These are phyloP conservation scores for Podospora pseudocomata DNA, from an alignment of 495 filamentous ascomycete genomes.

Conservation along the genomic window DNA sequence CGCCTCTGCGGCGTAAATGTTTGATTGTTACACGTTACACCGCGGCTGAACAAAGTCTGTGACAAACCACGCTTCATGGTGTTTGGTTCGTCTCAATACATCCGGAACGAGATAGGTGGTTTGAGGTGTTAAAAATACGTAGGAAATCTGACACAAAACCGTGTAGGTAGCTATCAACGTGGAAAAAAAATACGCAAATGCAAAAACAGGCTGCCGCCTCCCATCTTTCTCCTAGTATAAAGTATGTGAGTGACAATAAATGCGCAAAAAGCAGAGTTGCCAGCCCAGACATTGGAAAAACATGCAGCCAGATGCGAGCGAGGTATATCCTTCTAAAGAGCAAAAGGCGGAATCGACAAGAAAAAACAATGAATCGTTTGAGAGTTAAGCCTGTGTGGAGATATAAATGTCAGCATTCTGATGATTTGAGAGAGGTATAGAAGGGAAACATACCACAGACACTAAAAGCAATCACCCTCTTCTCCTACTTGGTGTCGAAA, in stretches of 20 bases:
- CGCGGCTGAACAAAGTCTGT: too few species aligned
- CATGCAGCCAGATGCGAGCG: not conserved
- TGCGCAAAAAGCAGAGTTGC: not conserved
- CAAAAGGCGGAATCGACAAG: not conserved
- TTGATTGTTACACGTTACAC: too few species aligned
- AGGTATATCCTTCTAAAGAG: not conserved
- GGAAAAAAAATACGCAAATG: not conserved
- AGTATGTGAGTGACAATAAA: not conserved
- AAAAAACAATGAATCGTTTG: not conserved
- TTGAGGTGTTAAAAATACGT: too few species aligned
- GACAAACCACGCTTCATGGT: too few species aligned
- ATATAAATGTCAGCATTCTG: not conserved
- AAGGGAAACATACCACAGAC: not conserved
- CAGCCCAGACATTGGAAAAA: not conserved
- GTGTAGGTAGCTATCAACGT: too few species aligned
- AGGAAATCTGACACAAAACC: too few species aligned
- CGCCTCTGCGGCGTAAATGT: too few species aligned
- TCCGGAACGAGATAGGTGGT: too few species aligned
- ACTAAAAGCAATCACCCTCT: not conserved
- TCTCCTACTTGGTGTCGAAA: slow-evolving; percentile 7
- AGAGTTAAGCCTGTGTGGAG: not conserved
- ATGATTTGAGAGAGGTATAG: not conserved
- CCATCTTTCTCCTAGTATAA: not conserved
- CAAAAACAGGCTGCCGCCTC: not conserved
- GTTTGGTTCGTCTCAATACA: too few species aligned